Base-by-base conservation (phyloP, 2,329 filamentous ascomycete species). In the Botrytis fabae region DNA sequence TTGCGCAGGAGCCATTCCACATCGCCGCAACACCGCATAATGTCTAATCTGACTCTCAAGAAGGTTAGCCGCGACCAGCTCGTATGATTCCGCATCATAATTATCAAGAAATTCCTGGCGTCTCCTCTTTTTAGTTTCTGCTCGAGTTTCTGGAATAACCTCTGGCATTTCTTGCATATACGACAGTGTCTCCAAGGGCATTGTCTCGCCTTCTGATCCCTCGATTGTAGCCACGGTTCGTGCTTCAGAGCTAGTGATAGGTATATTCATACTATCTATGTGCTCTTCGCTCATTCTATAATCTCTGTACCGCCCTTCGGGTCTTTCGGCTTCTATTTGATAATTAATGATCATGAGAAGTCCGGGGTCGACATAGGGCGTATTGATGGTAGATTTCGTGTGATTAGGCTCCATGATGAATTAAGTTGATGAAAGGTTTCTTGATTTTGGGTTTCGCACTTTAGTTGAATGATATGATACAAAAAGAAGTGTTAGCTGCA, bases 1-100 rank as follows among this genome's bases (percentile, higher is more conserved):
- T n/a, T 57, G 38, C 22, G 32, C 5, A 0, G 38, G 38, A 14
- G 22, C 48, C 18, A 59, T 32, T 42, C 18, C 38, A 22, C 10
- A n/a, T 42, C n/a, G 65, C 65, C 14, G 48, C n/a, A 69, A 6
- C 10, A 42, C 65, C 10, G 12, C 38, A 14, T 32, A 69, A 44
- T 69, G 48, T n/a, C 9, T 32, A 57, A 69, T 9, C 48, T 57
- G 65, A 57, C 51, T 42, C 6, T 57, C 48, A 42, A 69, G 65
- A 42, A 57, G 38, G 10, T 25, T 38, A 57, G 44, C 48, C 48
- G 25, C 38, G 0, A 16, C 25, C 1, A 51, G 38, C 28, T 25
- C n/a, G 28, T 32, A 32, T 1, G 65, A 38, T 42, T 18, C 38
- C 10, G 38, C 14, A 57, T 69, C 38, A 32, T 42, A 25, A 32